Base-by-base conservation (phyloP, 2,329 filamentous ascomycete species). In the Ophiostoma tasmaniense region DNA sequence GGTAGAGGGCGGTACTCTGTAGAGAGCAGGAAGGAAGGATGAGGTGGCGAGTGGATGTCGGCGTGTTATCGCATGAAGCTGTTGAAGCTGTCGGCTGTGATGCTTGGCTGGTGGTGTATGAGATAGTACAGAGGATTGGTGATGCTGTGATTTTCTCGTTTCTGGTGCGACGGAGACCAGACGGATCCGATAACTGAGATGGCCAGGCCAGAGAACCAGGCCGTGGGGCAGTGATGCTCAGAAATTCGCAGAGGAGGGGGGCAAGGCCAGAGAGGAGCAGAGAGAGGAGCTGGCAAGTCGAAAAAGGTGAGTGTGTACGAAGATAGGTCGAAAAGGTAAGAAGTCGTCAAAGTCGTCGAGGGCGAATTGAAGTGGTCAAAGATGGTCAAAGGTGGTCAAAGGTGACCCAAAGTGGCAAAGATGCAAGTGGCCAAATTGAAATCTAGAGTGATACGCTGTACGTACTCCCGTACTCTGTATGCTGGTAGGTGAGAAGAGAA, bases 271-370 rank as follows among this genome's bases (percentile, higher is more conserved):
- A 61, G 25, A 30, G 55, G 33, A 33, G 33, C 50, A 55, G 30
- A 61, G 25, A 30, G 55, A 61, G 55, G 55, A 61, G 55, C 55
- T 30, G 55, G 55, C 55, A 61, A 61, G 55, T 61, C 55, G 55
- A 61, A 61, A 61, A 61, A 61, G 5, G 55, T 20, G n/a, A 55
- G 25, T 25, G 11, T n/a, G 50, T 22, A 55, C n/a, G 17, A 13
- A 3, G 8, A 55, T 13, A 35, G 17, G 28, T 33, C 28, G 13
- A 33, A 33, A 17, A 45, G 20, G 42, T 35, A 8, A 64, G 37
- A 37, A 14, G 37, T 39, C 37, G 37, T 14, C 37, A 39, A 39
- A 14, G 37, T 62, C 28, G 59, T 30, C 25, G 55, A 61, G 55
- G 55, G 11, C 59, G 28, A n/a, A 62, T 3, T 10, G 17, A 7